phyloP scores from a whole-genome alignment of 139 green algal genomes.

The Deuterostichococcus epilithicus region DNA sequence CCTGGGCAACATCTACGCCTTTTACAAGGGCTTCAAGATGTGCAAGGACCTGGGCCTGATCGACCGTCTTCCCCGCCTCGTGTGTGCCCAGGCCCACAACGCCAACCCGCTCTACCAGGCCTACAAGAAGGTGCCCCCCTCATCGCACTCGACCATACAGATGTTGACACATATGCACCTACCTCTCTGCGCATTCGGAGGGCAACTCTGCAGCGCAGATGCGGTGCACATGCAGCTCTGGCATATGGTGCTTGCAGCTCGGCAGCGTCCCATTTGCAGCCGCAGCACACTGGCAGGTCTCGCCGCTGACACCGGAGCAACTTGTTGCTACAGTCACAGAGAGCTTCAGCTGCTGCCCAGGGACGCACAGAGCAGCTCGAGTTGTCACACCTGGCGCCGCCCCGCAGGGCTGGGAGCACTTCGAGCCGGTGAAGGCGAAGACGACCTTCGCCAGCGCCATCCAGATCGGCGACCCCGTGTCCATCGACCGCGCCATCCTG shows the following conservation, averaged over 20 bases:
- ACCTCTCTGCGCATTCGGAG: no score
- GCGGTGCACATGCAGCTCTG: no score
- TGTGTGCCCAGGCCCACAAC: conserved; percentile 85
- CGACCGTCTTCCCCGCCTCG: conserved; percentile 88
- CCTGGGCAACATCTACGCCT: conserved; percentile 99
- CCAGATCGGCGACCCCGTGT: conserved; percentile 98
- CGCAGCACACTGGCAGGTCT: no score
- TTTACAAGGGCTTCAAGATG: conserved; percentile 98
- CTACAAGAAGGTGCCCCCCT: conserved; percentile 76
- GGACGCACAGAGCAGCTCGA: no score
- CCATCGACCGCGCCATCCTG: conserved; percentile 95
- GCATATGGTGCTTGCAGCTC: no score
- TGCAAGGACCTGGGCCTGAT: conserved; percentile 90
- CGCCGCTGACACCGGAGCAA: no score
- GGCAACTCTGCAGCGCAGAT: no score
- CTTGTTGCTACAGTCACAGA: no score
- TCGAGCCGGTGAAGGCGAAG: conserved; percentile 86
- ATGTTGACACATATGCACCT: no score
- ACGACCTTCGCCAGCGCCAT: conserved; percentile 97
- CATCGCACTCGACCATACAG: no score
- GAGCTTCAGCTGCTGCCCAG: no score
- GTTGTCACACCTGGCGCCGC: conserved; percentile 10
- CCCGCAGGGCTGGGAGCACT: conserved; percentile 68
- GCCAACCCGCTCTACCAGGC: conserved; percentile 97
- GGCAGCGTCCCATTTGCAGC: no score